Evolutionary conservation across 192 early-diverging fungal species (phyloP).

Genomic region (Backusella morwellensis): DNA sequence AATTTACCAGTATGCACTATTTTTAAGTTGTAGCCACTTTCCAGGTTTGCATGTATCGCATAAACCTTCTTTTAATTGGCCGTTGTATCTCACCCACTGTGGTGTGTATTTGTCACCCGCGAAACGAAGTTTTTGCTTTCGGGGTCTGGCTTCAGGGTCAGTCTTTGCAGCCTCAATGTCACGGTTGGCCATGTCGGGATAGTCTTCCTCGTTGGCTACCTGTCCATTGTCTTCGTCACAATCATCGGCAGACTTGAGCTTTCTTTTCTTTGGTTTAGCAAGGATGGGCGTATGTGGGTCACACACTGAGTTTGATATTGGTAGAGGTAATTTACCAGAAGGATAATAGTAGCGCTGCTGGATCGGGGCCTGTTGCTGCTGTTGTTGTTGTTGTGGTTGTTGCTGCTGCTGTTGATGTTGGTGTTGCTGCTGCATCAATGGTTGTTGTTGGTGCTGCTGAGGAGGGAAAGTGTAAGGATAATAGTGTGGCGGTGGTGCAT

Average conservation of each 20-base stretch:
- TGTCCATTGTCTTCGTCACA: slow-evolving; percentile 14
- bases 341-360: slow-evolving; percentile 16
- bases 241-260: slow-evolving; percentile 7
- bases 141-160: slow-evolving; percentile 54
- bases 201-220: slow-evolving; percentile 22
- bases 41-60: slow-evolving; percentile 81
- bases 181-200: slow-evolving; percentile 30
- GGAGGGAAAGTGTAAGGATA: slow-evolving; percentile 3
- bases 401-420: not conserved
- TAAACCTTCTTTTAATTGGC: slow-evolving; percentile 77
- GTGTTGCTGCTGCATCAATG: not conserved
- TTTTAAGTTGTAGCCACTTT: slow-evolving; percentile 87
- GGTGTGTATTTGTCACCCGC: slow-evolving; percentile 78
- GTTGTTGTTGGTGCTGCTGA: not conserved
- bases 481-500: slow-evolving; percentile 2
- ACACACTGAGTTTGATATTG: not conserved
- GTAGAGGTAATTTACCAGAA: slow-evolving; percentile 22
- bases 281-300: not conserved
- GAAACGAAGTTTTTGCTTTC: slow-evolving; percentile 73
- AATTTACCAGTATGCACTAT: slow-evolving; percentile 79
- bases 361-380: not conserved
- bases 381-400: not conserved
- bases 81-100: slow-evolving; percentile 75
- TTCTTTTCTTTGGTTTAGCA: slow-evolving; percentile 18
- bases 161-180: slow-evolving; percentile 44